phyloP scores from a whole-genome alignment of 177 flowering plant genomes.

The Telopea speciosissima region DNA sequence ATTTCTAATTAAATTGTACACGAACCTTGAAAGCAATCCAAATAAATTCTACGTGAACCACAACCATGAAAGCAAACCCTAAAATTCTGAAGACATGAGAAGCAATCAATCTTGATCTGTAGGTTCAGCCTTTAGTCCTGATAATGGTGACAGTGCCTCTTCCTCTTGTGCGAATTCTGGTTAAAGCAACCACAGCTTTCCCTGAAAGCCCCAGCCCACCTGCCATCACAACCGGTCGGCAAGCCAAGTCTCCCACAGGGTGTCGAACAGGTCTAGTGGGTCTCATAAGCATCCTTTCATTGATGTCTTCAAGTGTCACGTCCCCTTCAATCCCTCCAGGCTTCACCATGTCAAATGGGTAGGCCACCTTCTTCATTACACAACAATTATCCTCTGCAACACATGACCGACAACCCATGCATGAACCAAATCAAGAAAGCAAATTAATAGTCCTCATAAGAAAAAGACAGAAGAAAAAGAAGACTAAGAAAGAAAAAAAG shows the following conservation, averaged over 20 bases:
- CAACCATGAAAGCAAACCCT: too few species aligned
- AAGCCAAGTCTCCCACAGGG: slow-evolving; percentile 92
- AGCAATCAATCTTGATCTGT: neutral
- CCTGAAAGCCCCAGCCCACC: slow-evolving; percentile 79
- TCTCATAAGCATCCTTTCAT: slow-evolving; percentile 69
- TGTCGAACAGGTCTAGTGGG: slow-evolving; percentile 81
- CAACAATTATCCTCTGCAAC: slow-evolving; percentile 20
- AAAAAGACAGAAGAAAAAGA: neutral
- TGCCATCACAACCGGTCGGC: slow-evolving; percentile 53
- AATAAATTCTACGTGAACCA: too few species aligned
- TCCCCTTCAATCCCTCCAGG: slow-evolving; percentile 86
- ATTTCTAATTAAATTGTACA: too few species aligned
- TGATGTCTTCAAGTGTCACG: slow-evolving; percentile 80
- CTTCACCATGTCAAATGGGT: slow-evolving; percentile 88
- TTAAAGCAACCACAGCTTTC: slow-evolving; percentile 84
- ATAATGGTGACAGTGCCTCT: slow-evolving; percentile 91
- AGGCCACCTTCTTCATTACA: slow-evolving; percentile 40
- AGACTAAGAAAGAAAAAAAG: neutral
- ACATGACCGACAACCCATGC: neutral
- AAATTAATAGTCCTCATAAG: neutral
- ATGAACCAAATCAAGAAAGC: neutral
- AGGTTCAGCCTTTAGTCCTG: slow-evolving; percentile 70
- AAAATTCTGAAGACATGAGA: too few species aligned
- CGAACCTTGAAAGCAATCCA: too few species aligned
- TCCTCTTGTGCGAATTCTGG: slow-evolving; percentile 81